Evolutionary conservation across 768 basidiomycete species (phyloP), one percentile per base, ranked within the genome.

Genomic region (Tricholoma hemisulphureum): DNA sequence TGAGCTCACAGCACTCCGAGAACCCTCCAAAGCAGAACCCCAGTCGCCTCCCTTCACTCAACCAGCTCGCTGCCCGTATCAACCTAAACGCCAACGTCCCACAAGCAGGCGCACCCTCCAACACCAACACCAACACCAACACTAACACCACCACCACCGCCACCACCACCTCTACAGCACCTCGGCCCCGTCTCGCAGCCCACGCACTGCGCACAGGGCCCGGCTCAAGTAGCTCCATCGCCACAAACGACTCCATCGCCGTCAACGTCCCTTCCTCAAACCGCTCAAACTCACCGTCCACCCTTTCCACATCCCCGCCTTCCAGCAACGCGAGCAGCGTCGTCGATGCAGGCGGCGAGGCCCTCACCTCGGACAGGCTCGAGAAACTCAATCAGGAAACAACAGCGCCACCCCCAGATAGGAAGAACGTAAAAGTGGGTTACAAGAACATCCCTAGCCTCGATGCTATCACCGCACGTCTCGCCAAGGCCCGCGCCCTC

Each of bases 361-460:
- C 82, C 4, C 75, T 91, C 58, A 91, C 88, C 2, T 72, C 77
- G 3, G 89, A 91, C 65, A 83, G 78, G 51, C 76, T 91, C 31
- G 83, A 86, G 57, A 80, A 84, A 69, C 79, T 85, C 9, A 81
- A 88, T 61, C 76, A 83, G 61, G 85, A 87, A 70, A 81, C 75
- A 14, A 3, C 24, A 9, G 24, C 13, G 20, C 39, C 63, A 0
- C 56, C 66, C 10, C 58, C 66, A 2, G 67, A 73, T 20, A 56
- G 67, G 53, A 60, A 77, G 61, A 73, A 71, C 58, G 67, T 67
- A 61, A 78, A 77, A 65, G 74, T 78, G n/a, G 91, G 91, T 21
- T 93, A 91, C 74, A 93, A 92, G 85, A 93, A 92, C 66, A 89
- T 93, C 43, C 92, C 92, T 13, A 85, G 83, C 60, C 82, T 94